Percentiles rank a stretch among this genome's conserved stretches.
phyloP scores from a whole-genome alignment of 2,329 filamentous ascomycete genomes.

The Alternaria conjuncta region DNA sequence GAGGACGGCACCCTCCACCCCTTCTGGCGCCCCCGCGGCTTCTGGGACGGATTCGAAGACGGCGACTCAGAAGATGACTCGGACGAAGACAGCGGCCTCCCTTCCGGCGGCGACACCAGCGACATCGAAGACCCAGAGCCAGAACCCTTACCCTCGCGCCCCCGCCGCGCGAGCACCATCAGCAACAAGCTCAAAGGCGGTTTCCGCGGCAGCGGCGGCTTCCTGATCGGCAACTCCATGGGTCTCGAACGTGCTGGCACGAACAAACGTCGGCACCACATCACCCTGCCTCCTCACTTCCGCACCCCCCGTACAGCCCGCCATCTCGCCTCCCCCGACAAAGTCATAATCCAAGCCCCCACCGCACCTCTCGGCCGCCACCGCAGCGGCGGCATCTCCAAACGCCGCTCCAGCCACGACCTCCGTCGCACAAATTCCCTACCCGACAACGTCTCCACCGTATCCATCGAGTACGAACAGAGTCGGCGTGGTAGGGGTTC shows the following conservation, averaged over 20 bases:
- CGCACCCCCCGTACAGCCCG: conserved; percentile 16
- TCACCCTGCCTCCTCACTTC: conserved; percentile 32
- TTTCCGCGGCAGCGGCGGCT: conserved; percentile 52
- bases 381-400: conserved; percentile 31
- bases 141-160: conserved; percentile 18
- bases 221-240: conserved; percentile 62
- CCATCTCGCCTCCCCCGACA: conserved; percentile 22
- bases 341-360: conserved; percentile 36
- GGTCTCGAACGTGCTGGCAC: conserved; percentile 58
- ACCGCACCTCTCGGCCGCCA: conserved; percentile 25
- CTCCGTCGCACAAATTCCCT: conserved; percentile 23
- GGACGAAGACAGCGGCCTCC: conserved; percentile 44
- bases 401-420: conserved; percentile 18
- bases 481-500: conserved; percentile 12
- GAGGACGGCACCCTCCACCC: conserved; percentile 61
- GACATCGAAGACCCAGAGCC: conserved; percentile 41
- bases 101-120: conserved; percentile 55
- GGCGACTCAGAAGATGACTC: conserved; percentile 47
- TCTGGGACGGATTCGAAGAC: conserved; percentile 65
- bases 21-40: conserved; percentile 68
- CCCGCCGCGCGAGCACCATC: conserved; percentile 29
- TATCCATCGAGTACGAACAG: conserved; percentile 17
- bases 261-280: conserved; percentile 37
- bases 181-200: conserved; percentile 43
- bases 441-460: conserved; percentile 19